Evolutionary conservation across 352 stramenopile genomes (phyloP), one percentile per base, ranked within the genome.

Genomic region (Elongisporangium undulatum): DNA sequence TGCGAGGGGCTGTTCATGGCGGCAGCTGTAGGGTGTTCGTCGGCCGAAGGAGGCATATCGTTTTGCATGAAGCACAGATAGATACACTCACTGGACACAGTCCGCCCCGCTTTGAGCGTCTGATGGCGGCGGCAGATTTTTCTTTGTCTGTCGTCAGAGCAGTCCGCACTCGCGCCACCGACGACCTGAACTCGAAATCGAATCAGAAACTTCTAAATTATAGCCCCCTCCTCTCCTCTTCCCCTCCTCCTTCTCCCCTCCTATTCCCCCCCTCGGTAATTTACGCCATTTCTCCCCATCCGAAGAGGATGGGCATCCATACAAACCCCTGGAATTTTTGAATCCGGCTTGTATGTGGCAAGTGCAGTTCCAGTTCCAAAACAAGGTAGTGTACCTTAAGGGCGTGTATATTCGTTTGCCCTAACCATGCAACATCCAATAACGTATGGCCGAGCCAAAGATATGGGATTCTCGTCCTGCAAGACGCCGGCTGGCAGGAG

Each of bases 121-220:
- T 45, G 34, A 45, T 45, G 34, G 13, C 10, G 34, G 34, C 34
- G 34, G 34, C 34, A 45, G 34, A 45, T 45, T 45, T 45, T 45
- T 45, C 34, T 45, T 45, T 45, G 34, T 45, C 34, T 45, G 34
- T 45, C 34, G 34, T 45, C 34, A 45, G 34, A 1, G 34, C 34
- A 45, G 34, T 45, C 34, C 10, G 34, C 34, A 45, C 34, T 45
- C 34, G 34, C 34, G 34, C 34, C 34, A 45, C 34, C 34, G 34
- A 12, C 34, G 34, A 45, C 34, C 34, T 45, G 34, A 45, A 45
- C 34, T 45, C 12, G 34, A 45, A 45, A 45, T 17, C 34, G 34
- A 45, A 45, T 45, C 34, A 45, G 34, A 45, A 45, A 45, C 34
- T 45, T 45, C 34, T 45, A 45, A 45, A 45, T 45, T 45, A 45